Base-by-base conservation (phyloP, 345 rosid genomes). In the Salix viminalis region DNA sequence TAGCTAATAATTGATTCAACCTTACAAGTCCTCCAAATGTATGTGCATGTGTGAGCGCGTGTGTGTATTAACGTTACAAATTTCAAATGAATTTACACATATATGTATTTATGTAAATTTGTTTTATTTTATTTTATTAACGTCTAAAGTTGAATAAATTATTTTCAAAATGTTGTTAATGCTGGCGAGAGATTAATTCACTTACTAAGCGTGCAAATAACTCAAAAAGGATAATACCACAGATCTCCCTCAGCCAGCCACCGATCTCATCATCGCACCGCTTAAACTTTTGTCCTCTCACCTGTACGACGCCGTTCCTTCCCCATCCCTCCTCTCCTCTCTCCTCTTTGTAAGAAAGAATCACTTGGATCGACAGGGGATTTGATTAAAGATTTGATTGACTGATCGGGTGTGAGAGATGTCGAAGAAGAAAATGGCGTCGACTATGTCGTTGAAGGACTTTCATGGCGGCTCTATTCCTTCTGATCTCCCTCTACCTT, bases 391-490 rank as follows among this genome's bases (percentile, higher is more conserved):
- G 56, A 6, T 50, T 50, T 50, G 21, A 50, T 50, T 50, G 56
- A 7, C 8, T 30, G 64, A 24, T 46, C 21, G 39, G 30, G 34
- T 3, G 34, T 18, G 28, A 69, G 66, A 67, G 30, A 76, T 76
- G 80, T 79, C 78, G 50, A 79, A 83, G 82, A 79, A 79, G 80
- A 82, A 82, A 76, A 61, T 72, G 16, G 54, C 60, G 32, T 58
- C 82, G 19, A 71, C 82, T 16, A 79, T 82, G 82, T 75, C 77
- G 46, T 56, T 82, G 69, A 82, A 78, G 75, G 82, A 79, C 75
- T 82, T 82, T 65, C 82, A 82, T 34, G 85, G 80, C 75, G 80
- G 80, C 21, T 72, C 80, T n/a, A 79, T 79, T 34, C 82, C 80
- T 24, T 82, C 78, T 54, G 80, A 79, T 82, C 71, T 82, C 37